Evolutionary conservation across 2,329 filamentous ascomycete genomes (phyloP).

Genomic region (Colletotrichum zoysiae): DNA sequence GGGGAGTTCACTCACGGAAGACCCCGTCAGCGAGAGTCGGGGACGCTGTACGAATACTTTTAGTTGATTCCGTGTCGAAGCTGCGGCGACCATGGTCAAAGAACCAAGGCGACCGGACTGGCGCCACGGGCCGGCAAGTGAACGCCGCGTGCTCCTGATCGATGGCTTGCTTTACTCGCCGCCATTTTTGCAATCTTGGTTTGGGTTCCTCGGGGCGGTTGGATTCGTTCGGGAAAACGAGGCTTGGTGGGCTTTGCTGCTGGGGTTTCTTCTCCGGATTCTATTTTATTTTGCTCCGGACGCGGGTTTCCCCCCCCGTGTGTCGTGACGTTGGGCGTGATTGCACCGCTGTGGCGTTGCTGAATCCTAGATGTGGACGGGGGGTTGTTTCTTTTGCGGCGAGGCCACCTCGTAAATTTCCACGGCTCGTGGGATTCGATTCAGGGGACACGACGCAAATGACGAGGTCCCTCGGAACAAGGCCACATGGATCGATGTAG

Average conservation of each 20-base stretch:
- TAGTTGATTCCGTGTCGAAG: slow-evolving; percentile 19
- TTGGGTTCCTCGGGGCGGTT: neutral
- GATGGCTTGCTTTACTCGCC: slow-evolving; percentile 5
- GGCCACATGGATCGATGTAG: neutral
- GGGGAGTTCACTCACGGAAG: neutral
- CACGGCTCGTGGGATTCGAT: slow-evolving; percentile 27
- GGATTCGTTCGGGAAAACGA: slow-evolving; percentile 21
- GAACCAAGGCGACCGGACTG: slow-evolving; percentile 21
- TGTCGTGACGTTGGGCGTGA: slow-evolving; percentile 25
- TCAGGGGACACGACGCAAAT: slow-evolving; percentile 9
- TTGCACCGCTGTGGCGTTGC: slow-evolving; percentile 22
- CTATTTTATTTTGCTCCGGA: neutral
- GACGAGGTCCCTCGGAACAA: neutral
- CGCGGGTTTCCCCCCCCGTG: no score
- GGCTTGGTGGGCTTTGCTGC: slow-evolving; percentile 11
- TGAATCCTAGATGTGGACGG: neutral
- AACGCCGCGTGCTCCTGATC: slow-evolving; percentile 10
- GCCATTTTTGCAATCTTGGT: neutral
- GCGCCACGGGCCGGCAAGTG: slow-evolving; percentile 34
- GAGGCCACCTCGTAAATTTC: slow-evolving; percentile 18
- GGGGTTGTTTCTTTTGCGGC: neutral
- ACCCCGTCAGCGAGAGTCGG: slow-evolving; percentile 13
- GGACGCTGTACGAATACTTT: neutral
- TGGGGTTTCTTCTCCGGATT: slow-evolving; percentile 7
- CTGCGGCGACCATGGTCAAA: slow-evolving; percentile 27